These are phyloP conservation scores for Cotoneaster glaucophyllus DNA, from an alignment of 306 rosid species.

Conservation along the genomic window DNA sequence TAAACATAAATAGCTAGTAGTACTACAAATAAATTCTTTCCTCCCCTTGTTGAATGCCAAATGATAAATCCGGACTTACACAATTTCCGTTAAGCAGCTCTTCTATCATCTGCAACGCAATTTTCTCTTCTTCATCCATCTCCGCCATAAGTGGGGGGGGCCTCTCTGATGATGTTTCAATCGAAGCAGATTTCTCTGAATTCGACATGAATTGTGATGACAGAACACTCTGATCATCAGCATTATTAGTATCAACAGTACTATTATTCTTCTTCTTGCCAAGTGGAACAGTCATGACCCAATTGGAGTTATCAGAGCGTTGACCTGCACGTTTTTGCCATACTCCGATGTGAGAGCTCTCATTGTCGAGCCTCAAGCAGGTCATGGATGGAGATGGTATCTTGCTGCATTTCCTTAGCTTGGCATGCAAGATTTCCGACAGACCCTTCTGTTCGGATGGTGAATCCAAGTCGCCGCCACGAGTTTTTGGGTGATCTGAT, in stretches of 20 bases:
- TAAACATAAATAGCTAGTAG: background rate
- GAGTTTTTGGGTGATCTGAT: background rate
- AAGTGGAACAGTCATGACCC: slow-evolving; percentile 71
- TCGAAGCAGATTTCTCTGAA: background rate
- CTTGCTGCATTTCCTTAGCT: slow-evolving; percentile 72
- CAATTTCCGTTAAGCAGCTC: slow-evolving; percentile 69
- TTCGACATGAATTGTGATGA: background rate
- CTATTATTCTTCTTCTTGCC: slow-evolving; percentile 26
- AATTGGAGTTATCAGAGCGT: slow-evolving; percentile 50
- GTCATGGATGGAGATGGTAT: slow-evolving; percentile 78
- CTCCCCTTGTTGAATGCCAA: slow-evolving; percentile 17
- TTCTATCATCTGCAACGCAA: slow-evolving; percentile 90
- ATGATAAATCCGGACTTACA: slow-evolving; percentile 25
- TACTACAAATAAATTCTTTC: slow-evolving; percentile 23
- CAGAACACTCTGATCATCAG: background rate
- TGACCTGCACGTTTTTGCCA: slow-evolving; percentile 84
- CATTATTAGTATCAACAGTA: background rate
- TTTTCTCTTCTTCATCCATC: slow-evolving; percentile 56
- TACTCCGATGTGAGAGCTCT: slow-evolving; percentile 75
- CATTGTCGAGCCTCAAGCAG: slow-evolving; percentile 81
- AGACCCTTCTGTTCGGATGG: slow-evolving; percentile 28
- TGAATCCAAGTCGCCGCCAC: background rate
- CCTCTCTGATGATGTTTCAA: background rate
- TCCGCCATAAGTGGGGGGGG: slow-evolving; percentile 16
- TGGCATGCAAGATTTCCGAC: slow-evolving; percentile 71